A percentile compares a stretch with the other conserved stretches of the same genome.
These are phyloP conservation scores for Ustilago curta DNA, from an alignment of 1,284 basidiomycete genomes.

Conservation along the genomic window DNA sequence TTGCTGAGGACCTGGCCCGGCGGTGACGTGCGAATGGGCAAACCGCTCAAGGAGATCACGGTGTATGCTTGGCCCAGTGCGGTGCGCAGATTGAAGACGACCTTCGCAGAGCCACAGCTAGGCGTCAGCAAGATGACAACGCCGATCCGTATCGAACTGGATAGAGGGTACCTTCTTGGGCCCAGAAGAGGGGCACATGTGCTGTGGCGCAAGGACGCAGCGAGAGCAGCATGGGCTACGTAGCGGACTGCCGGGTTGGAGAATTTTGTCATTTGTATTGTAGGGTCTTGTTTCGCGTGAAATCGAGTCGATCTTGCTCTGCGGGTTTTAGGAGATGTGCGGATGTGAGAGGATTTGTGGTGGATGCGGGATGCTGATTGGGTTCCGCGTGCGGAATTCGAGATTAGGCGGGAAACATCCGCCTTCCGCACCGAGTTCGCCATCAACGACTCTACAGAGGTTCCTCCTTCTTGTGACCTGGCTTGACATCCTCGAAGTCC, in stretches of 20 bases:
- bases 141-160: conserved; percentile 27
- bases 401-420: not conserved
- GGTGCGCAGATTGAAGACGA: conserved; percentile 18
- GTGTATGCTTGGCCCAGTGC: conserved; percentile 48
- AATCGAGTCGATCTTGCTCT: not conserved
- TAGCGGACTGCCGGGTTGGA: not conserved
- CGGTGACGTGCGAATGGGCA: conserved; percentile 23
- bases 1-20: conserved; percentile 36
- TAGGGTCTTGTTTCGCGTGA: not conserved
- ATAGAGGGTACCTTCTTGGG: conserved; percentile 40
- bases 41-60: conserved; percentile 25
- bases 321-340: not conserved
- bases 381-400: too few relatives aligned
- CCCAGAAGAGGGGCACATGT: conserved; percentile 48
- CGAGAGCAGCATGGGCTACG: conserved; percentile 35
- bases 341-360: not conserved
- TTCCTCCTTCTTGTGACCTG: conserved; percentile 16
- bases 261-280: not conserved
- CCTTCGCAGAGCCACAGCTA: conserved; percentile 6
- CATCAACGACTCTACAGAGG: not conserved
- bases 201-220: conserved; percentile 43
- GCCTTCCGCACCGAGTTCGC: not conserved
- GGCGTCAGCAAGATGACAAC: not conserved
- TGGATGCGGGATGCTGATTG: not conserved
- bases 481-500: conserved; percentile 12